Evolutionary conservation across 2,329 filamentous ascomycete genomes (phyloP).

Genomic region (Penicillium sp.): DNA sequence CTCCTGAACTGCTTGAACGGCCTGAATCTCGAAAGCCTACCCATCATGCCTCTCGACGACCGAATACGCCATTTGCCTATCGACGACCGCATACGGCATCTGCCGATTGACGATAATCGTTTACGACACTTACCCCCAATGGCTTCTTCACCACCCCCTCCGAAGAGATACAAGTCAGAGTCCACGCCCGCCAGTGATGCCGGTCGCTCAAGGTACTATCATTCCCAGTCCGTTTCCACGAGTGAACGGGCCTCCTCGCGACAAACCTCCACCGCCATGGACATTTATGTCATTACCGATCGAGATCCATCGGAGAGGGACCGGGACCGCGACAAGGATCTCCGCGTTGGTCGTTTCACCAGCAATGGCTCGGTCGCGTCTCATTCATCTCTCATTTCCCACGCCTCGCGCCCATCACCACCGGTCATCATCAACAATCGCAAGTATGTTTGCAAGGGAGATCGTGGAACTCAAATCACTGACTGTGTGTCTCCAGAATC

Average conservation of each 20-base stretch:
- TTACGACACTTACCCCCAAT: constrained; percentile 19
- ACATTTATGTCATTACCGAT: constrained; percentile 35
- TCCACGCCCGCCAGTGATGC: constrained; percentile 21
- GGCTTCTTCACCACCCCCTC: constrained; percentile 15
- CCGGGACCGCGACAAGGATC: constrained; percentile 6
- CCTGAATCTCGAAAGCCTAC: background rate
- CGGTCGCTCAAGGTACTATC: constrained; percentile 23
- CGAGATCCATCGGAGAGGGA: constrained; percentile 24
- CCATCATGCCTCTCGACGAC: constrained; percentile 2
- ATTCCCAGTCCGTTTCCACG: constrained; percentile 24
- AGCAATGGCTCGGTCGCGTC: constrained; percentile 33
- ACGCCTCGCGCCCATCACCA: constrained; percentile 19
- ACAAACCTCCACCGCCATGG: constrained; percentile 38
- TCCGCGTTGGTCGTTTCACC: constrained; percentile 23
- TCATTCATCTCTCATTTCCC: constrained; percentile 20
- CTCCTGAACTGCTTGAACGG: background rate
- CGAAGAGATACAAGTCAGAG: constrained; percentile 27
- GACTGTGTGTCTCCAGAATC: constrained; percentile 23
- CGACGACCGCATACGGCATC: background rate
- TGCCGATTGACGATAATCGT: constrained; percentile 11
- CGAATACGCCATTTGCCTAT: background rate
- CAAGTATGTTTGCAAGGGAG: constrained; percentile 4
- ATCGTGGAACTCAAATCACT: background rate
- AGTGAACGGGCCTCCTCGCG: constrained; percentile 31
- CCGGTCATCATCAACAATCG: constrained; percentile 21